Evolutionary conservation across 192 early-diverging fungal species (phyloP).

Genomic region (Cetraspora pellucida): DNA sequence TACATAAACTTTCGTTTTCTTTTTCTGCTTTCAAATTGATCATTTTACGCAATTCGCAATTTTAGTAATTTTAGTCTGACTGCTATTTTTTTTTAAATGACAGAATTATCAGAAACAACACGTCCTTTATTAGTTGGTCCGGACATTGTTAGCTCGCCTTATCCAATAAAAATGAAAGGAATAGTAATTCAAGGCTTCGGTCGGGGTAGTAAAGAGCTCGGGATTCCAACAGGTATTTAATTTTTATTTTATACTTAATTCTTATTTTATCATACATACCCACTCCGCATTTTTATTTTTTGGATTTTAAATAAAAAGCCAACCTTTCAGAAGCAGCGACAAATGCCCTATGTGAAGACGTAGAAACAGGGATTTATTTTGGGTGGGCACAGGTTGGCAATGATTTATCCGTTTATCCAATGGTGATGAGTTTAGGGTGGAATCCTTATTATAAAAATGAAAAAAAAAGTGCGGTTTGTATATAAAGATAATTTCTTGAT

Average conservation of each 20-base stretch:
- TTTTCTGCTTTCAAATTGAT: too few species aligned
- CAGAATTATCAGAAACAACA: not conserved
- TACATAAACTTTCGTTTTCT: too few species aligned
- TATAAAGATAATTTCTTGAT: not conserved
- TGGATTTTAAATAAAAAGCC: slow-evolving; percentile 53
- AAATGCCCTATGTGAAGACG: slow-evolving; percentile 56
- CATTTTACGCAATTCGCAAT: too few species aligned
- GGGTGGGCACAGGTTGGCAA: slow-evolving; percentile 83
- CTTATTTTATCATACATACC: too few species aligned
- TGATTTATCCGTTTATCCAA: slow-evolving; percentile 69
- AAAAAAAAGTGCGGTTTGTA: slow-evolving; percentile 82
- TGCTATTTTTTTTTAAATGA: too few species aligned
- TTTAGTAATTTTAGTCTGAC: too few species aligned
- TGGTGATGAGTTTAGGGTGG: slow-evolving; percentile 99
- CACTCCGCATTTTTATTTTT: not conserved
- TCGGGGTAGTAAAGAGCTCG: slow-evolving; percentile 93
- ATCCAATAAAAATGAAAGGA: slow-evolving; percentile 78
- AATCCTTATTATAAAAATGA: slow-evolving; percentile 99
- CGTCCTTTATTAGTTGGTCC: slow-evolving; percentile 69
- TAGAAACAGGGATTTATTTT: slow-evolving; percentile 91
- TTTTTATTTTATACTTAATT: not conserved
- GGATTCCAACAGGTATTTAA: slow-evolving; percentile 89
- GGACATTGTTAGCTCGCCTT: slow-evolving; percentile 64
- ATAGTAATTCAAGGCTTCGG: slow-evolving; percentile 89
- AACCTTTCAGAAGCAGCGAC: slow-evolving; percentile 85